Evolutionary conservation across 768 basidiomycete species (phyloP).

Genomic region (Trichaptum fuscoviolaceum): DNA sequence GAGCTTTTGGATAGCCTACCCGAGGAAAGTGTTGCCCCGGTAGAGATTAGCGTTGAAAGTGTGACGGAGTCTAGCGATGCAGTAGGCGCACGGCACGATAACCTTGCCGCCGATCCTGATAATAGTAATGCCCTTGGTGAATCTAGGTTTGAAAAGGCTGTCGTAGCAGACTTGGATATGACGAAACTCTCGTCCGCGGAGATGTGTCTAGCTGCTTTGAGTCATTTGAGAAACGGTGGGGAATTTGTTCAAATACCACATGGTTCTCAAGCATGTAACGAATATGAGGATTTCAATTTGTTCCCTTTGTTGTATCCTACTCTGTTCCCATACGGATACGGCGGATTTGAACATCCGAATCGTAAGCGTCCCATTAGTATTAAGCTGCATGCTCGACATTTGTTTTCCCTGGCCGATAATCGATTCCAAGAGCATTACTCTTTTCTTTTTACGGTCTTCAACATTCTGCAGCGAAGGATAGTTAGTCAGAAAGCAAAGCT

Average conservation of each 20-base stretch:
- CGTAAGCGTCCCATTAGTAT: constrained; percentile 20
- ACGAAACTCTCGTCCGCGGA: constrained; percentile 20
- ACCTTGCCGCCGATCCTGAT: neutral
- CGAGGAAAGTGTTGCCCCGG: constrained; percentile 20
- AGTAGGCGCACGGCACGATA: constrained; percentile 16
- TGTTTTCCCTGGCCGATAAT: constrained; percentile 26
- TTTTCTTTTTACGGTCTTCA: constrained; percentile 38
- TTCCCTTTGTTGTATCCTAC: constrained; percentile 39
- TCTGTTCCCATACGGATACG: constrained; percentile 37
- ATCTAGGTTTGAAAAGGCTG: constrained; percentile 19
- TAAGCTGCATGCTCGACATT: constrained; percentile 29
- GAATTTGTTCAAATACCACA: constrained; percentile 27
- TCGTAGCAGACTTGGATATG: constrained; percentile 27
- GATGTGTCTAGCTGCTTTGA: constrained; percentile 28
- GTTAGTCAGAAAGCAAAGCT: constrained; percentile 28
- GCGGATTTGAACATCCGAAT: constrained; percentile 33
- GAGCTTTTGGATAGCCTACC: constrained; percentile 15
- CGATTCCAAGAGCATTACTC: constrained; percentile 34
- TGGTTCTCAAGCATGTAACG: constrained; percentile 26
- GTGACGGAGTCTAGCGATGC: constrained; percentile 11
- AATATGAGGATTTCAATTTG: constrained; percentile 31
- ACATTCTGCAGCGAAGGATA: constrained; percentile 31
- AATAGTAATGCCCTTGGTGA: constrained; percentile 14
- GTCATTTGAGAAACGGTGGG: constrained; percentile 27
- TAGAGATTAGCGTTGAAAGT: constrained; percentile 24